Percentiles rank a stretch among this genome's conserved stretches.
Conservation (phyloP, 805 yeast genomes). For the Candida nanaspora region DNA sequence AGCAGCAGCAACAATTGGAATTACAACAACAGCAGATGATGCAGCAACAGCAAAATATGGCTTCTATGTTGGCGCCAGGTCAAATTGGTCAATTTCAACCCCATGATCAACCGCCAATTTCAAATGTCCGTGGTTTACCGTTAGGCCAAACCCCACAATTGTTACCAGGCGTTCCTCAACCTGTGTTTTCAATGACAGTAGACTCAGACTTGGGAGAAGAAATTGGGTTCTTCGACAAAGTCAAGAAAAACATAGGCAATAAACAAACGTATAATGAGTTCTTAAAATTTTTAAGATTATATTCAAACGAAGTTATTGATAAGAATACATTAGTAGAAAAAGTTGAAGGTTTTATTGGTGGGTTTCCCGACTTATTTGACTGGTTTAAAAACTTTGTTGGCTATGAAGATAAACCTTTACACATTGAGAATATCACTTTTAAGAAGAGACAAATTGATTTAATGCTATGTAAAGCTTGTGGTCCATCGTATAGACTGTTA, state of each 20-base stretch:
- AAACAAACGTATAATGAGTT: slow-evolving; percentile 91
- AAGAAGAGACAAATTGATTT: slow-evolving; percentile 89
- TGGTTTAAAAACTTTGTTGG: slow-evolving; percentile 95
- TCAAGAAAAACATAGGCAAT: slow-evolving; percentile 79
- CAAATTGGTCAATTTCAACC: slow-evolving; percentile 18
- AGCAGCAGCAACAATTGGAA: slow-evolving; percentile 9
- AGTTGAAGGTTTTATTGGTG: slow-evolving; percentile 80
- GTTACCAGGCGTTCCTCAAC: slow-evolving; percentile 83
- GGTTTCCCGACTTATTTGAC: slow-evolving; percentile 65
- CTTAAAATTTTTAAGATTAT: slow-evolving; percentile 78
- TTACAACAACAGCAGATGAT: slow-evolving; percentile 7
- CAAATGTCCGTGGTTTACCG: slow-evolving; percentile 34
- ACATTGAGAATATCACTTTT: slow-evolving; percentile 80
- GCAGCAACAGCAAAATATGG: slow-evolving; percentile 15
- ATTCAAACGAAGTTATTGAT: slow-evolving; percentile 86
- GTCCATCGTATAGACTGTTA: slow-evolving; percentile 87
- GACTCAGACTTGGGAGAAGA: slow-evolving; percentile 71
- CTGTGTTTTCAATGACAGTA: slow-evolving; percentile 52
- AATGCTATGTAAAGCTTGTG: slow-evolving; percentile 86
- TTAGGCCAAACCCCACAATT: slow-evolving; percentile 49
- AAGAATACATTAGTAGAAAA: slow-evolving; percentile 74
- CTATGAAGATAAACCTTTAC: slow-evolving; percentile 75
- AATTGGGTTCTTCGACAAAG: slow-evolving; percentile 84
- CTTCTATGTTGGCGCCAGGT: slow-evolving; percentile 22
- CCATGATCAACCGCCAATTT: slow-evolving; percentile 34